These are phyloP conservation scores for Akanthomyces dipterigenus DNA, from an alignment of 2,329 filamentous ascomycete genomes.

Conservation along the genomic window DNA sequence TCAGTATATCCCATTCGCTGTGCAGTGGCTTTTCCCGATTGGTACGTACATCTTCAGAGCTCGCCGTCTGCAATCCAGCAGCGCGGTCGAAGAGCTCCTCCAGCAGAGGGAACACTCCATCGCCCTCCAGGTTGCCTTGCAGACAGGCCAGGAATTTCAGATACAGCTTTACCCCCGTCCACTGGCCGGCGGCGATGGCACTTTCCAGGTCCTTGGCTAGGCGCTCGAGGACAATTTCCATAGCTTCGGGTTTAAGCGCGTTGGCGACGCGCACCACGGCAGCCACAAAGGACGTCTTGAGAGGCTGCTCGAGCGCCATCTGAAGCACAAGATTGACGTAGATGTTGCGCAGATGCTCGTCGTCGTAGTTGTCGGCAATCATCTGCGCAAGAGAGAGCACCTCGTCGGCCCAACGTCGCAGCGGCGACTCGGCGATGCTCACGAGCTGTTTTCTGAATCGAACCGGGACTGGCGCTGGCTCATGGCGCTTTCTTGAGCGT, in stretches of 20 bases:
- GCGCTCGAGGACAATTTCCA: slow-evolving; percentile 61
- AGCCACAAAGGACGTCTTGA: slow-evolving; percentile 95
- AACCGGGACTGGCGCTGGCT: slow-evolving; percentile 60
- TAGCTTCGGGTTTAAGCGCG: slow-evolving; percentile 66
- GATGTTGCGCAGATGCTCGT: slow-evolving; percentile 64
- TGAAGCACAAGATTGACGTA: slow-evolving; percentile 71
- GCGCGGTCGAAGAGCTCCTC: slow-evolving; percentile 87
- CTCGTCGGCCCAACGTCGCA: slow-evolving; percentile 73
- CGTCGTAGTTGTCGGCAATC: slow-evolving; percentile 78
- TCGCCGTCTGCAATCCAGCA: slow-evolving; percentile 88
- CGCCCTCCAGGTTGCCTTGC: slow-evolving; percentile 71
- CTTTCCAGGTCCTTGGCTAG: slow-evolving; percentile 56
- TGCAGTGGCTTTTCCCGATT: neutral
- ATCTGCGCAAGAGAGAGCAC: slow-evolving; percentile 67
- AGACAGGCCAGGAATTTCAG: slow-evolving; percentile 86
- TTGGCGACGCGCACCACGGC: slow-evolving; percentile 77
- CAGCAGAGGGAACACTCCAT: slow-evolving; percentile 77
- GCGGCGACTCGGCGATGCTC: slow-evolving; percentile 72
- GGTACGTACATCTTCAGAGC: slow-evolving; percentile 76
- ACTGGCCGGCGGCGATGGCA: slow-evolving; percentile 65
- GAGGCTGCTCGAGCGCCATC: slow-evolving; percentile 80
- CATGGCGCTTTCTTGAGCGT: slow-evolving; percentile 66
- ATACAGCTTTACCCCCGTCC: slow-evolving; percentile 86
- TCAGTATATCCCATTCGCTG: neutral
- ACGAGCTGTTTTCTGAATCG: slow-evolving; percentile 74